Evolutionary conservation across 306 rosid species (phyloP).

Genomic region (Sphenostylis stenocarpa): DNA sequence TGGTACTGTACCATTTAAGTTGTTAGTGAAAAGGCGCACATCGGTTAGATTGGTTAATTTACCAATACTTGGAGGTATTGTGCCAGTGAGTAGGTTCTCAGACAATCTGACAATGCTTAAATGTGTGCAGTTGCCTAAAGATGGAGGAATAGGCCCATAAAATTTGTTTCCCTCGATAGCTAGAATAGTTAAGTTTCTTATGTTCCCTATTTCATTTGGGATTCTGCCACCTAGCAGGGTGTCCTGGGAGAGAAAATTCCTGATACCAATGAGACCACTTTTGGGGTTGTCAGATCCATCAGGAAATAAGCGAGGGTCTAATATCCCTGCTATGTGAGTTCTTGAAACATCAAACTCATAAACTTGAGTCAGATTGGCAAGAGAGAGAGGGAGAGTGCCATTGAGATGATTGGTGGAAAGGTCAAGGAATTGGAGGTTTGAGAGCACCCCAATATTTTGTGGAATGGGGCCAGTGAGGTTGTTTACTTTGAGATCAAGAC

Average conservation of each 20-base stretch:
- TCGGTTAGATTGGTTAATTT: conserved; percentile 42
- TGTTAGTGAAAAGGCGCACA: conserved; percentile 35
- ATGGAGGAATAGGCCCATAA: conserved; percentile 50
- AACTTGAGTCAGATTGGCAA: conserved; percentile 53
- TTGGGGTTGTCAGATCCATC: conserved; percentile 25
- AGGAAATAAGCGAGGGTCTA: conserved; percentile 54
- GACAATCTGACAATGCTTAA: conserved; percentile 39
- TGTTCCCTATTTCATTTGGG: conserved; percentile 59
- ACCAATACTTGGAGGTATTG: conserved; percentile 47
- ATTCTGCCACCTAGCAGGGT: conserved; percentile 42
- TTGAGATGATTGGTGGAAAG: conserved; percentile 50
- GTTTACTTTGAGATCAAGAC: conserved; percentile 54
- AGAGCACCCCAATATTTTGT: conserved; percentile 41
- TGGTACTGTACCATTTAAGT: conserved; percentile 49
- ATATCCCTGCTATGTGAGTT: conserved; percentile 43
- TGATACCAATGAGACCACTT: conserved; percentile 45
- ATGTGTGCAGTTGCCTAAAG: conserved; percentile 49
- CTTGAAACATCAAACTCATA: conserved; percentile 57
- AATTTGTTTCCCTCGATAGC: conserved; percentile 45
- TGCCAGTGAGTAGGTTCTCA: conserved; percentile 46
- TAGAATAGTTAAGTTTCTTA: conserved; percentile 38
- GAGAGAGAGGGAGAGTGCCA: conserved; percentile 55
- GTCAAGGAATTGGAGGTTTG: conserved; percentile 56
- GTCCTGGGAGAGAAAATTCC: conserved; percentile 46
- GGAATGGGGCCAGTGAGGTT: conserved; percentile 54